Percentiles rank a stretch among this genome's conserved stretches.
Conservation (phyloP, 179 eudicot genomes). For the Silene vulgaris region DNA sequence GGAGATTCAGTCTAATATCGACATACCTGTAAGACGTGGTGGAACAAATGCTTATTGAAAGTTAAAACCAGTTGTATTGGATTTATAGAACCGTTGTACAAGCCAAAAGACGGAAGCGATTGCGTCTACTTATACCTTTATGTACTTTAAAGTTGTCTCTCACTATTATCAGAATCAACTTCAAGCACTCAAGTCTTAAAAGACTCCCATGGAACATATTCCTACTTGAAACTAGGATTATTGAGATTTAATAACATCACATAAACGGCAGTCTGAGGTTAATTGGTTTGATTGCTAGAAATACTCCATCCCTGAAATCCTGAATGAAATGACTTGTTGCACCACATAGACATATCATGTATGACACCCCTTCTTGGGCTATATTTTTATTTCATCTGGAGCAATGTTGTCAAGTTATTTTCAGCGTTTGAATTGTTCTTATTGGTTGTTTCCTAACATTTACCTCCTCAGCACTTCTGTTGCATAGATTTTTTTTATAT, state of each 20-base stretch:
- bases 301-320: background rate
- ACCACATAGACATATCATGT: background rate
- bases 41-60: background rate
- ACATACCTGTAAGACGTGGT: background rate
- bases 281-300: background rate
- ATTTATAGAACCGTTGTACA: background rate
- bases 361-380: background rate
- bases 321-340: background rate
- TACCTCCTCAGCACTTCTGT: background rate
- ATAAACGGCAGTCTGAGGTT: background rate
- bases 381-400: background rate
- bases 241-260: background rate
- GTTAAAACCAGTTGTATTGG: background rate
- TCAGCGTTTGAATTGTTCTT: background rate
- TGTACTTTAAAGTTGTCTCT: background rate
- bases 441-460: background rate
- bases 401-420: background rate
- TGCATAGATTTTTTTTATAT: background rate
- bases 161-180: background rate
- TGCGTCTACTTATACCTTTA: background rate
- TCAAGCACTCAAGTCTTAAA: background rate
- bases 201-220: constrained; percentile 1
- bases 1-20: background rate
- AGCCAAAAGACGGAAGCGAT: background rate
- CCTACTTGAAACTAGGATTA: background rate